Evolutionary conservation across 768 basidiomycete genomes (phyloP).

Genomic region (Lepiota subincarnata): DNA sequence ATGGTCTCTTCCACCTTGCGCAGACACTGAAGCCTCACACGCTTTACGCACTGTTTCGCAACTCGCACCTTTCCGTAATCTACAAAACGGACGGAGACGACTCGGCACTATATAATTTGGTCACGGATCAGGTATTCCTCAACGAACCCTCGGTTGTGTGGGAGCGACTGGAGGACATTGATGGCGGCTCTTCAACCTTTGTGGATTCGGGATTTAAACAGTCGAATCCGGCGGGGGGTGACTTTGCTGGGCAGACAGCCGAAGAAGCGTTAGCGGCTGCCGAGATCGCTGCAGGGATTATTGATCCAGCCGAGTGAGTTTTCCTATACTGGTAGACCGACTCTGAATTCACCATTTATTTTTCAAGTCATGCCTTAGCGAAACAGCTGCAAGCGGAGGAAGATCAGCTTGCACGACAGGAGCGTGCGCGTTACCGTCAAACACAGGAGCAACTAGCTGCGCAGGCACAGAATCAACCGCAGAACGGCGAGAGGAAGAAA

Average conservation of each 20-base stretch:
- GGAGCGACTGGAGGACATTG: constrained; percentile 88
- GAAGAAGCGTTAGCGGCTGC: constrained; percentile 53
- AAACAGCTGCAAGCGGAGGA: constrained; percentile 79
- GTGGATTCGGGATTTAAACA: constrained; percentile 67
- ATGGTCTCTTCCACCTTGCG: constrained; percentile 80
- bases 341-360: constrained; percentile 7
- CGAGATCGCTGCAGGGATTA: constrained; percentile 34
- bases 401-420: constrained; percentile 46
- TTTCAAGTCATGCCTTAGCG: constrained; percentile 60
- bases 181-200: constrained; percentile 73
- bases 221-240: constrained; percentile 71
- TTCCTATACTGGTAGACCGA: neutral
- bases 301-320: constrained; percentile 62
- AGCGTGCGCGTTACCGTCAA: constrained; percentile 28
- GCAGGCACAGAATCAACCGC: constrained; percentile 19
- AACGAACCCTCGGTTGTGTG: constrained; percentile 79
- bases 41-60: constrained; percentile 86
- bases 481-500: constrained; percentile 24
- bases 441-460: constrained; percentile 25
- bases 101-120: constrained; percentile 70
- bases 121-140: constrained; percentile 80
- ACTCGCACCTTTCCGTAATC: constrained; percentile 84
- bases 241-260: constrained; percentile 71
- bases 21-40: constrained; percentile 49
- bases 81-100: constrained; percentile 45